A percentile compares a stretch with the other conserved stretches of the same genome.
Evolutionary conservation across 331 rosid species (phyloP).

Genomic region (Malus hybrid): DNA sequence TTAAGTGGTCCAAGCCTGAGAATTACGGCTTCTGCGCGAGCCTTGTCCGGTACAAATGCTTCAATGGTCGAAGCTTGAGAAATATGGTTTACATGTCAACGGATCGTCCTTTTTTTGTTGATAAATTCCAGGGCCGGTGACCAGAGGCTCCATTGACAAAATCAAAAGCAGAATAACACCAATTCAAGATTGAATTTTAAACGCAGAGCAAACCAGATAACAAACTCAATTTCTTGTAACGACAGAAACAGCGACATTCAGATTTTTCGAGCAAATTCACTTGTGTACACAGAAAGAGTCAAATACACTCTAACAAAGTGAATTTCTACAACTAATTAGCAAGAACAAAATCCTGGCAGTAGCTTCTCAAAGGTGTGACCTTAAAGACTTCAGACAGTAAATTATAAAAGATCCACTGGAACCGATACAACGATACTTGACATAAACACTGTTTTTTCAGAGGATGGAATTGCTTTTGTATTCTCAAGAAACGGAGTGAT

Average conservation of each 20-base stretch:
- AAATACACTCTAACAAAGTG: neutral
- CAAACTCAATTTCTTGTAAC: too few species aligned
- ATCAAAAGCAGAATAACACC: too few species aligned
- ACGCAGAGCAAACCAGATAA: too few species aligned
- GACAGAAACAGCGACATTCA: too few species aligned
- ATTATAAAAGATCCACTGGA: neutral
- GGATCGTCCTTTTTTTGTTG: too few species aligned
- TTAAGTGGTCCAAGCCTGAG: too few species aligned
- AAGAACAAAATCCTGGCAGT: neutral
- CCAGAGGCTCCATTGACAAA: too few species aligned
- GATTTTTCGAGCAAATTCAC: neutral
- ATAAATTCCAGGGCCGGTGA: too few species aligned
- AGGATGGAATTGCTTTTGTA: slow-evolving; percentile 1
- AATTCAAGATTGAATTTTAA: too few species aligned
- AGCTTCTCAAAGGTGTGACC: neutral
- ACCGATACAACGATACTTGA: neutral
- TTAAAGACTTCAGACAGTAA: neutral
- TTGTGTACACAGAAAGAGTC: neutral
- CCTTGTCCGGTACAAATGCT: too few species aligned
- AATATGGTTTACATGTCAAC: accelerated
- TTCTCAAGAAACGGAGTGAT: slow-evolving; percentile 14
- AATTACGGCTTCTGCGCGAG: too few species aligned
- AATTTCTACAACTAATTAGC: neutral
- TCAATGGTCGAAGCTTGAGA: too few species aligned
- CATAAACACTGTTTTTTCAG: neutral